These are phyloP conservation scores for Xylaria intraflava DNA, from an alignment of 495 filamentous ascomycete species.

Conservation along the genomic window DNA sequence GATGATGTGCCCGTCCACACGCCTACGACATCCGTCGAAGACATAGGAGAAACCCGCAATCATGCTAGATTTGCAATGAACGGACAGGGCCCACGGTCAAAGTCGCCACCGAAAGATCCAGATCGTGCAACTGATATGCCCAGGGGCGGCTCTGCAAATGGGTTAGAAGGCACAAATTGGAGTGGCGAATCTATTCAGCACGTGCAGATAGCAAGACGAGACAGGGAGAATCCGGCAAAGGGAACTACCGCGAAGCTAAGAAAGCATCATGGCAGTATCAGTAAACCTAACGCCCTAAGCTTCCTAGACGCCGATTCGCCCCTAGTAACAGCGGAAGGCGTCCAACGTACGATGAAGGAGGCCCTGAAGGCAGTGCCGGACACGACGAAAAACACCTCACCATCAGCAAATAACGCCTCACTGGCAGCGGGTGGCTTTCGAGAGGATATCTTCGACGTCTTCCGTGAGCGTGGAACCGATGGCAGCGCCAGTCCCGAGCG, in stretches of 20 bases:
- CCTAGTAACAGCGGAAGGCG: constrained; percentile 23
- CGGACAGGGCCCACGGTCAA: constrained; percentile 1
- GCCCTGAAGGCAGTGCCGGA: constrained; percentile 23
- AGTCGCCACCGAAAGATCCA: constrained; percentile 8
- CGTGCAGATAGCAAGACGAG: constrained; percentile 18
- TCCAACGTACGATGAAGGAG: constrained; percentile 25
- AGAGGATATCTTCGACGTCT: constrained; percentile 27
- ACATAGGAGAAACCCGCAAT: neutral
- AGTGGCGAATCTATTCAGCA: constrained; percentile 33
- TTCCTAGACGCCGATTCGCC: constrained; percentile 31
- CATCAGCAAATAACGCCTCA: constrained; percentile 25
- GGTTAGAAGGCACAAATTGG: constrained; percentile 28
- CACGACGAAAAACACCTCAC: constrained; percentile 15
- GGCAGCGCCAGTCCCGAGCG: constrained; percentile 41
- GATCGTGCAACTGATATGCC: neutral
- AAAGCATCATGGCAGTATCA: constrained; percentile 8
- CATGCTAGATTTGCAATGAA: neutral
- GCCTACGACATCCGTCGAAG: neutral
- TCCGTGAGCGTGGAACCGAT: constrained; percentile 36
- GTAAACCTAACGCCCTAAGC: constrained; percentile 25
- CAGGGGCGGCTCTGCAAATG: neutral
- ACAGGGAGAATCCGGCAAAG: constrained; percentile 17
- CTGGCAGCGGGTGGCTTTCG: constrained; percentile 31
- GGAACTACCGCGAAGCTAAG: constrained; percentile 26
- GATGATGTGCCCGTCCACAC: neutral